Conservation (phyloP, 257 asterid species). For the Linderniella brevidens region DNA sequence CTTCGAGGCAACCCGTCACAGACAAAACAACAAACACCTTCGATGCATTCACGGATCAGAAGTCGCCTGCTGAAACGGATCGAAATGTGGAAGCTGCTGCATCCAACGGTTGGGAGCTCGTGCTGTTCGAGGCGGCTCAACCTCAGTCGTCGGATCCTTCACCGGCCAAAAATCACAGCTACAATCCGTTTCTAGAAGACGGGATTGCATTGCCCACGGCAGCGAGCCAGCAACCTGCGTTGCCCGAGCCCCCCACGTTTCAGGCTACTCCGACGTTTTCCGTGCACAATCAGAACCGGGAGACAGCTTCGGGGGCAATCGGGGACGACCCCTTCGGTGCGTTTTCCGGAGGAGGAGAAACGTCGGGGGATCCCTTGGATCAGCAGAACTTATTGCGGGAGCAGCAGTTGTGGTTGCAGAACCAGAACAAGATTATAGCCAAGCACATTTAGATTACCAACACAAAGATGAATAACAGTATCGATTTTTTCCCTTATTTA, state of each 20-base stretch:
- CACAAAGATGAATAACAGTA: too few species aligned
- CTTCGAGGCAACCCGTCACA: constrained; percentile 8
- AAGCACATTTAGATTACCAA: constrained; percentile 16
- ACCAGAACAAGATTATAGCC: constrained; percentile 58
- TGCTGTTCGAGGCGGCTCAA: constrained; percentile 14
- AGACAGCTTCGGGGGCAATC: neutral
- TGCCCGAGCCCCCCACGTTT: constrained; percentile 22
- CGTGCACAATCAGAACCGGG: constrained; percentile 14
- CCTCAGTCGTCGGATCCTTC: constrained; percentile 9
- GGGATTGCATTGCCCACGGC: constrained; percentile 7
- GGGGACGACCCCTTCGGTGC: constrained; percentile 55
- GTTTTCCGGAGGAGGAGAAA: constrained; percentile 14
- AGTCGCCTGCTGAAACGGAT: constrained; percentile 1
- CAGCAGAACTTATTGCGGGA: too few species aligned
- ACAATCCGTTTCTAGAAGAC: constrained; percentile 59
- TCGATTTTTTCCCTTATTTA: too few species aligned
- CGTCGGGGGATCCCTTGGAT: constrained; percentile 13
- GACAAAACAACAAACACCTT: constrained; percentile 18
- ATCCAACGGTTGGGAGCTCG: constrained; percentile 23
- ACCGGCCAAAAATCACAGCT: constrained; percentile 11
- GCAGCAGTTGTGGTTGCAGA: constrained; percentile 40
- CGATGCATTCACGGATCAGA: constrained; percentile 11
- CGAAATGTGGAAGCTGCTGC: constrained; percentile 6
- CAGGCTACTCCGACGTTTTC: constrained; percentile 39
- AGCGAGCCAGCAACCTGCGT: constrained; percentile 3